Evolutionary conservation across 2,329 filamentous ascomycete species (phyloP).

Genomic region (Ascocoryne sarcoides): DNA sequence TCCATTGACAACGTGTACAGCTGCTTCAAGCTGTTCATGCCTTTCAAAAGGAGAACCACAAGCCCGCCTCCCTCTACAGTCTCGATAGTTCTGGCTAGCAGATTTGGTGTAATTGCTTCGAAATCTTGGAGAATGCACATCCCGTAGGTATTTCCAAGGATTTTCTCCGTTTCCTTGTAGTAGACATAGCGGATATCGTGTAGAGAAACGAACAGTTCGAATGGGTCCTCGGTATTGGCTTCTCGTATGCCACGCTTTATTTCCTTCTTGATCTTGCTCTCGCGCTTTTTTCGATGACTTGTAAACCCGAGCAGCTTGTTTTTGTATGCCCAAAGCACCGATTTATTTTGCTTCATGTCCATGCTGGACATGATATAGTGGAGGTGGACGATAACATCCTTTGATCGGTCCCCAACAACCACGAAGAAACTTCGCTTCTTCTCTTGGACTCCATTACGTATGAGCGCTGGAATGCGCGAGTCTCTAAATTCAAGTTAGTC

Average conservation of each 20-base stretch:
- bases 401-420: slow-evolving; percentile 85
- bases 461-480: slow-evolving; percentile 81
- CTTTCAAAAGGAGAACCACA: slow-evolving; percentile 84
- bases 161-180: slow-evolving; percentile 99
- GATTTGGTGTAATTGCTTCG: slow-evolving; percentile 93
- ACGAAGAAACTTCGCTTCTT: slow-evolving; percentile 99
- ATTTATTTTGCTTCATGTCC: slow-evolving; percentile 92
- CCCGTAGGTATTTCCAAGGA: slow-evolving; percentile 93
- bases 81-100: slow-evolving; percentile 89
- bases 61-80: slow-evolving; percentile 94
- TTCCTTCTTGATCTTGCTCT: slow-evolving; percentile 97
- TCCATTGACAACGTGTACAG: slow-evolving; percentile 97
- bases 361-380: slow-evolving; percentile 89
- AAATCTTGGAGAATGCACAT: slow-evolving; percentile 99
- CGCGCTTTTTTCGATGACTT: slow-evolving; percentile 94
- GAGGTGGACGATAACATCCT: slow-evolving; percentile 92
- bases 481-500: slow-evolving; percentile 45
- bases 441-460: slow-evolving; percentile 84
- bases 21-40: slow-evolving; percentile 95
- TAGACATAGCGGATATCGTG: slow-evolving; percentile 98
- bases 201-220: slow-evolving; percentile 92
- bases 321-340: slow-evolving; percentile 97
- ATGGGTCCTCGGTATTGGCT: slow-evolving; percentile 85
- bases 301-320: slow-evolving; percentile 93
- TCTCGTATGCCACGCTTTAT: slow-evolving; percentile 92